Conservation (phyloP, 1,284 basidiomycete genomes). For the Marasmius oreades region DNA sequence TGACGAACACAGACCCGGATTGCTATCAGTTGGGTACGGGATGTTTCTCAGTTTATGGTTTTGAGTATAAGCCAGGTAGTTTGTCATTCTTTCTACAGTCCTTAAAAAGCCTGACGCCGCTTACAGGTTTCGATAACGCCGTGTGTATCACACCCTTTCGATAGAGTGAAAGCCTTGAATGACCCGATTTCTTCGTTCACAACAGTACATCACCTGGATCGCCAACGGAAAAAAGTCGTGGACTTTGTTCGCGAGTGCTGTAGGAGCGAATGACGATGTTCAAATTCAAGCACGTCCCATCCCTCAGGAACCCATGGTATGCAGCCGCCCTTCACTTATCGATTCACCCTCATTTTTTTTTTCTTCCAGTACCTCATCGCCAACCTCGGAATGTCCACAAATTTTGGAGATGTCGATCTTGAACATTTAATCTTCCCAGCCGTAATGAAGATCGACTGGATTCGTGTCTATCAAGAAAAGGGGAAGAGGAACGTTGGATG, state of each 20-base stretch:
- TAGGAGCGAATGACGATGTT: slow-evolving; percentile 57
- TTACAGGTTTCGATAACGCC: slow-evolving; percentile 24
- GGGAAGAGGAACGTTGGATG: slow-evolving; percentile 66
- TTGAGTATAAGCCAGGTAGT: slow-evolving; percentile 26
- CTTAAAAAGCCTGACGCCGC: too few relatives aligned
- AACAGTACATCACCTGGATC: slow-evolving; percentile 82
- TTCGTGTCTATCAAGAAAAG: slow-evolving; percentile 78
- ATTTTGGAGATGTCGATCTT: slow-evolving; percentile 73
- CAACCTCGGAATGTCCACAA: slow-evolving; percentile 80
- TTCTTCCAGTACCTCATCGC: slow-evolving; percentile 47
- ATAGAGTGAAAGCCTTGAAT: slow-evolving; percentile 29
- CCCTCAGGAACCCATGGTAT: slow-evolving; percentile 80
- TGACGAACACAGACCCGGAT: slow-evolving; percentile 43
- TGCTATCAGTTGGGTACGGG: slow-evolving; percentile 47
- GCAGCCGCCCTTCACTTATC: slow-evolving; percentile 12
- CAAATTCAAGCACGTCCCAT: slow-evolving; percentile 72
- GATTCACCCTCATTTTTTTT: slow-evolving; percentile 5
- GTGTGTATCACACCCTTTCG: slow-evolving; percentile 20
- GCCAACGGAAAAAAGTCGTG: slow-evolving; percentile 64
- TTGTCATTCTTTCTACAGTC: background rate
- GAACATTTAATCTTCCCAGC: slow-evolving; percentile 65
- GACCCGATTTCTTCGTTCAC: slow-evolving; percentile 36
- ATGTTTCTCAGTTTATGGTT: slow-evolving; percentile 48
- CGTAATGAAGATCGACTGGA: slow-evolving; percentile 76
- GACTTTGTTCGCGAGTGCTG: slow-evolving; percentile 66